Conservation (phyloP, 2,329 filamentous ascomycete genomes). For the Botryosphaeria agaves region DNA sequence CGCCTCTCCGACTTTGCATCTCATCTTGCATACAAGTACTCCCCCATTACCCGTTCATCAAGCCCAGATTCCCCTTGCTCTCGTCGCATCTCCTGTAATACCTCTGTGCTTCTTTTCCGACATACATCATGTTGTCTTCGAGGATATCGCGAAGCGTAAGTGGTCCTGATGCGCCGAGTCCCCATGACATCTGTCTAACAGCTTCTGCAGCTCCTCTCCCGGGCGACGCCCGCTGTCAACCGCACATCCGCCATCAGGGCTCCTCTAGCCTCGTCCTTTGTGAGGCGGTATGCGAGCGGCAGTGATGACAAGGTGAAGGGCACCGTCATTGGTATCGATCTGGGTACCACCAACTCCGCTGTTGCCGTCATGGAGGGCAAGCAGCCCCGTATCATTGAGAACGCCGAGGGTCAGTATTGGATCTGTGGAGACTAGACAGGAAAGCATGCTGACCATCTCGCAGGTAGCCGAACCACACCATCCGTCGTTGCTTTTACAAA, state of each 20-base stretch:
- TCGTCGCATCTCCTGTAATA: no score
- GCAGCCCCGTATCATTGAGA: constrained; percentile 89
- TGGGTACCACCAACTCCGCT: constrained; percentile 95
- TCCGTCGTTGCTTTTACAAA: constrained; percentile 92
- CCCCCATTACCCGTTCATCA: no score
- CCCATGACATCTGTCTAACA: constrained; percentile 1
- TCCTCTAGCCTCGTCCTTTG: constrained; percentile 55
- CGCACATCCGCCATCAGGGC: constrained; percentile 52
- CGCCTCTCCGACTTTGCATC: no score
- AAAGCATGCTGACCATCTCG: constrained; percentile 2
- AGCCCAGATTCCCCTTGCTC: no score
- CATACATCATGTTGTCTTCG: constrained; percentile 19
- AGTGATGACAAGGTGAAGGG: constrained; percentile 74
- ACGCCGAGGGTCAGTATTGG: constrained; percentile 60
- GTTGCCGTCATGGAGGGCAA: constrained; percentile 98
- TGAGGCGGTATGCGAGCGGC: constrained; percentile 55
- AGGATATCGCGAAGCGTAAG: constrained; percentile 24
- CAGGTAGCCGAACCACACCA: constrained; percentile 76
- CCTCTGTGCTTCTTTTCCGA: not conserved
- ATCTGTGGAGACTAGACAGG: constrained; percentile 3
- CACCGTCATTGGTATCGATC: constrained; percentile 92
- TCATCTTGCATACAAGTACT: no score
- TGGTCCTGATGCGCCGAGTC: constrained; percentile 2
- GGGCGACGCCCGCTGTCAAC: constrained; percentile 51
- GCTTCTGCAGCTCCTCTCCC: constrained; percentile 39